A percentile compares a stretch with the other conserved stretches of the same genome.
Evolutionary conservation across 345 rosid genomes (phyloP).

Genomic region (Linum trigynum): DNA sequence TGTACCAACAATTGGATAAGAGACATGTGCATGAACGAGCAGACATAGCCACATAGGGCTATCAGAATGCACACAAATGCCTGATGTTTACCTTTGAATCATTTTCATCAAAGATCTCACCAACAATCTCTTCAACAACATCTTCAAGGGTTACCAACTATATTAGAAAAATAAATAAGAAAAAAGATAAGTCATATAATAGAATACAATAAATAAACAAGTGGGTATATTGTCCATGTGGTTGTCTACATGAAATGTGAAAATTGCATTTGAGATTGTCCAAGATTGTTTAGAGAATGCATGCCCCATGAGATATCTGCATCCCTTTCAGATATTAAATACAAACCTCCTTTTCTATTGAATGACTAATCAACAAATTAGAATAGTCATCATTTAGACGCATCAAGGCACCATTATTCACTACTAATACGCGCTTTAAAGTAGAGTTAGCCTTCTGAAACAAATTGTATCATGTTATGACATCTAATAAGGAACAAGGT

Average conservation of each 20-base stretch:
- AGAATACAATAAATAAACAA: too few relatives aligned
- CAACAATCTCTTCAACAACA: slow-evolving; percentile 95
- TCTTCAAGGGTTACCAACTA: slow-evolving; percentile 96
- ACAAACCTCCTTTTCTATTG: not conserved
- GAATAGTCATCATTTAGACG: not conserved
- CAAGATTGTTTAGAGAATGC: not conserved
- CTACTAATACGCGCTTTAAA: too few relatives aligned
- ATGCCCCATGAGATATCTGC: not conserved
- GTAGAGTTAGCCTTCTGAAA: too few relatives aligned
- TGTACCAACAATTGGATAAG: too few relatives aligned
- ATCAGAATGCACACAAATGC: slow-evolving; percentile 3
- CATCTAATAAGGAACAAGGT: not conserved
- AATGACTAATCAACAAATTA: not conserved
- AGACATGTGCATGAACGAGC: too few relatives aligned
- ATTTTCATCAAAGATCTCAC: slow-evolving; percentile 94
- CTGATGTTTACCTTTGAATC: slow-evolving; percentile 67
- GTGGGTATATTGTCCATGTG: too few relatives aligned
- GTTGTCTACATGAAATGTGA: not conserved
- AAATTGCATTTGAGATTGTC: not conserved
- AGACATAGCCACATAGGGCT: not conserved
- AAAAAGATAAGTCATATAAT: not conserved
- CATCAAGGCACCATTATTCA: not conserved
- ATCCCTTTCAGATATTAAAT: not conserved
- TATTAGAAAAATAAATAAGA: slow-evolving; percentile 16
- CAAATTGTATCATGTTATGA: not conserved